Evolutionary conservation across 495 filamentous ascomycete species (phyloP), one percentile per base, ranked within the genome.

Genomic region (Neurospora discreta): DNA sequence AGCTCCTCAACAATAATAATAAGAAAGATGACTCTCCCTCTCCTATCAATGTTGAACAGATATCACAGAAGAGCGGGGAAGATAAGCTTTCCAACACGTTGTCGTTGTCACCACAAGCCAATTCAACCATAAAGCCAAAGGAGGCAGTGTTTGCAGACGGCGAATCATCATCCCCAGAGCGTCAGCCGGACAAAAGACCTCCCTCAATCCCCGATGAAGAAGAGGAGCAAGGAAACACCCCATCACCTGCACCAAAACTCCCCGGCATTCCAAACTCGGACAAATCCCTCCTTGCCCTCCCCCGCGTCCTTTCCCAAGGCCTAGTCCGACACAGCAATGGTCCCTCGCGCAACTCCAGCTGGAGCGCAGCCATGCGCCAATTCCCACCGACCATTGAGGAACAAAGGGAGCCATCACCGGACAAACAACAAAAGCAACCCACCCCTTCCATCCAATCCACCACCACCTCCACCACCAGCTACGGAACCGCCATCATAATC

Each of bases 351-450:
- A 65, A 33, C 52, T 65, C 52, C 52, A 65, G 52, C 7, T 65
- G 52, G 52, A 65, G 52, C 26, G 26, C 52, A 65, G 52, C 52
- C 52, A 65, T 65, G 52, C 52, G 26, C 26, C 52, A 73, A 26
- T 70, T 72, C 26, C 76, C 76, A 5, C 68, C 70, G 3, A 73
- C 78, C 1, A 80, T 82, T 4, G 69, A 76, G 16, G 79, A 82
- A 70, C 79, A 82, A 70, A 78, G 71, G 60, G 77, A 82, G 30
- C 77, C 33, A 3, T 77, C 75, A 4, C 70, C 74, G 60, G 72
- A 73, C 15, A 72, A 71, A 26, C 26, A 70, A 15, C 44, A 26
- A 6, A 10, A 58, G 5, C 5, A 81, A 69, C 78, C 33, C 33
- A 33, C 52, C 52, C 7, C 52, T 0, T 1, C 0, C 7, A 65